Evolutionary conservation across 768 basidiomycete species (phyloP).

Genomic region (Collybia nuda): DNA sequence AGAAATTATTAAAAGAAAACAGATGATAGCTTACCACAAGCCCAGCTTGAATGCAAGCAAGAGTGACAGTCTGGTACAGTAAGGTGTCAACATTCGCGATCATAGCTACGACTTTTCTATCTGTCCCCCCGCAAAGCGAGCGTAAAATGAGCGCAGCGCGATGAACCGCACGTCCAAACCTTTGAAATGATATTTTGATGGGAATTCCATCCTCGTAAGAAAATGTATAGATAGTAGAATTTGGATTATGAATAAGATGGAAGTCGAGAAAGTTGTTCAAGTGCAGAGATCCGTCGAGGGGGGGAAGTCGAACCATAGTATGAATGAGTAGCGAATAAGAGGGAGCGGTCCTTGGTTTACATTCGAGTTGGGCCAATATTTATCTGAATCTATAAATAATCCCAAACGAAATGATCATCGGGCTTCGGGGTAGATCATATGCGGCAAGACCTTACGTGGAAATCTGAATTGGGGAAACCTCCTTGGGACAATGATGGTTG

Average conservation of each 20-base stretch:
- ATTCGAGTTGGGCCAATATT: too few species aligned
- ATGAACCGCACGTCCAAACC: conserved; percentile 39
- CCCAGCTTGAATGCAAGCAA: conserved; percentile 29
- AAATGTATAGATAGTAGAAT: conserved; percentile 16
- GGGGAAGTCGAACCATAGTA: conserved; percentile 2
- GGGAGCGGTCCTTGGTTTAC: too few species aligned
- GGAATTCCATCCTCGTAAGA: conserved; percentile 11
- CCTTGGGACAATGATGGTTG: too few species aligned
- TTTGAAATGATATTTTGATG: conserved; percentile 27
- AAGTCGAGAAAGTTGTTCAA: conserved; percentile 19
- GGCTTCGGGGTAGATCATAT: too few species aligned
- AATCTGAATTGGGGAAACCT: too few species aligned
- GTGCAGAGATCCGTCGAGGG: conserved; percentile 12
- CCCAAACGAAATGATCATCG: too few species aligned
- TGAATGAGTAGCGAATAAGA: too few species aligned
- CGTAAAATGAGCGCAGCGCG: conserved; percentile 32
- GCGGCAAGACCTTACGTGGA: too few species aligned
- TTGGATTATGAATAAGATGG: conserved; percentile 17
- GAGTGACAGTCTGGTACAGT: conserved; percentile 32
- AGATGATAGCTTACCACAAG: conserved; percentile 20
- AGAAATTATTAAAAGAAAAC: neutral
- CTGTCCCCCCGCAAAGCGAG: conserved; percentile 18
- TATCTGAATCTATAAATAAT: too few species aligned
- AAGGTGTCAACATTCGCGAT: conserved; percentile 25
- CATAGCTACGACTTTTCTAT: conserved; percentile 25